These are phyloP conservation scores for Cucurbita pepo DNA, from an alignment of 306 rosid species.

Conservation along the genomic window DNA sequence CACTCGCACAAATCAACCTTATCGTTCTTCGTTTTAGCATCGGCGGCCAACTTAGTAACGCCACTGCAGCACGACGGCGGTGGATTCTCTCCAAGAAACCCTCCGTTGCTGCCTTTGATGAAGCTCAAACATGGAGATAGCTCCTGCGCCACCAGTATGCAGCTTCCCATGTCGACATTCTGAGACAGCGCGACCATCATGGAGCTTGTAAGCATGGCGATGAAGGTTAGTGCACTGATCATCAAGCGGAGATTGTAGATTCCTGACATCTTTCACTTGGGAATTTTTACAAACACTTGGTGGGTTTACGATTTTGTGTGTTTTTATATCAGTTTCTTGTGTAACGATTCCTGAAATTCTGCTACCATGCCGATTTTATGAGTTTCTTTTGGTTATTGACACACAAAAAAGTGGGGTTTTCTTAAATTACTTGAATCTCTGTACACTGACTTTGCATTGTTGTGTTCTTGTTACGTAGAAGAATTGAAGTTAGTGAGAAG, in stretches of 20 bases:
- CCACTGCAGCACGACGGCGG: not conserved
- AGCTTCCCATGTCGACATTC: not conserved
- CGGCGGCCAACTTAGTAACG: not conserved
- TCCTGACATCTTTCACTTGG: conserved; percentile 1
- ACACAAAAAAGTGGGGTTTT: not conserved
- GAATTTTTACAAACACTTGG: not conserved
- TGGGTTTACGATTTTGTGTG: not conserved
- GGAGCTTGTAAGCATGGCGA: not conserved
- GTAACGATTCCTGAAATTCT: not conserved
- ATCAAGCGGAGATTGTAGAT: not conserved
- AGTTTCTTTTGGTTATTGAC: not conserved
- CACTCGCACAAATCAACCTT: not conserved
- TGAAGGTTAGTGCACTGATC: not conserved
- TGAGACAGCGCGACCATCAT: not conserved
- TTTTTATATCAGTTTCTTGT: not conserved
- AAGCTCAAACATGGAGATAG: not conserved
- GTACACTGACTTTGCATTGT: not conserved
- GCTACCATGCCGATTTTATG: not conserved
- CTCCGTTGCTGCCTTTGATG: not conserved
- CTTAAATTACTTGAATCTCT: not conserved
- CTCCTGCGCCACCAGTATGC: not conserved
- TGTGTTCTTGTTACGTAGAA: not conserved
- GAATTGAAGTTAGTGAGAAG: conserved; percentile 1
- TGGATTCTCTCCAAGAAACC: not conserved
- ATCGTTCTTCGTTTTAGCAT: not conserved